Conservation (phyloP, 1,284 basidiomycete genomes). For the Kwoniella shivajii region DNA sequence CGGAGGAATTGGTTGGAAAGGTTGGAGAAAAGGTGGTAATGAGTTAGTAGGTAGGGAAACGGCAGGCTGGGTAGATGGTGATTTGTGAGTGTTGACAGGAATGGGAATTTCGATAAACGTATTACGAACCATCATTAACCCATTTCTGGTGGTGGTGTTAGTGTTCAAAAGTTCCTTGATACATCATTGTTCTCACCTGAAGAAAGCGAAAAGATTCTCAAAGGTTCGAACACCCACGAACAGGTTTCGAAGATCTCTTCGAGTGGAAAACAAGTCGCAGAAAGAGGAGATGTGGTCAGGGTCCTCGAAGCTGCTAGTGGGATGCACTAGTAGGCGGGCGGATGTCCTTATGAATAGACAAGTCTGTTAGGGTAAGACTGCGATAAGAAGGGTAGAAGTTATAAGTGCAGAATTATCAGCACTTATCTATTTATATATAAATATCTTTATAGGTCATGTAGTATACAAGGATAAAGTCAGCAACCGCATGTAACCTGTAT, state of each 20-base stretch:
- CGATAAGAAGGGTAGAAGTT: too few species aligned
- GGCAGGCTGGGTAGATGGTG: slow-evolving; percentile 83
- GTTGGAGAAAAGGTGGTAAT: slow-evolving; percentile 66
- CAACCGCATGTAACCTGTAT: too few species aligned
- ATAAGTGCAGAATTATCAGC: too few species aligned
- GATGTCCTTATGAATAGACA: neutral
- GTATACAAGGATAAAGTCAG: too few species aligned
- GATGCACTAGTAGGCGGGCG: too few species aligned
- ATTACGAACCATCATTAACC: neutral
- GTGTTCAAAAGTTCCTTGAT: slow-evolving; percentile 67
- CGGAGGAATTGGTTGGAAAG: slow-evolving; percentile 66
- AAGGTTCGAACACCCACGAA: slow-evolving; percentile 42
- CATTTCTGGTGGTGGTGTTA: slow-evolving; percentile 6
- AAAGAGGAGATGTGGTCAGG: slow-evolving; percentile 37
- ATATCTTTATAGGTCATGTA: too few species aligned
- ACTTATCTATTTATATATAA: too few species aligned
- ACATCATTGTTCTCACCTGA: slow-evolving; percentile 33
- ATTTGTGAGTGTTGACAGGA: slow-evolving; percentile 59
- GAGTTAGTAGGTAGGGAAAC: slow-evolving; percentile 61
- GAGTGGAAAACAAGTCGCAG: slow-evolving; percentile 24
- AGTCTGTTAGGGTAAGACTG: too few species aligned
- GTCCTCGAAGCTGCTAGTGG: slow-evolving; percentile 42
- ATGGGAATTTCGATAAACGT: neutral
- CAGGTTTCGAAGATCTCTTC: slow-evolving; percentile 26
- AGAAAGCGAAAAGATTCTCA: slow-evolving; percentile 31